These are phyloP conservation scores for Blakeslea trispora DNA, from an alignment of 371 early-diverging fungal genomes.

Conservation along the genomic window DNA sequence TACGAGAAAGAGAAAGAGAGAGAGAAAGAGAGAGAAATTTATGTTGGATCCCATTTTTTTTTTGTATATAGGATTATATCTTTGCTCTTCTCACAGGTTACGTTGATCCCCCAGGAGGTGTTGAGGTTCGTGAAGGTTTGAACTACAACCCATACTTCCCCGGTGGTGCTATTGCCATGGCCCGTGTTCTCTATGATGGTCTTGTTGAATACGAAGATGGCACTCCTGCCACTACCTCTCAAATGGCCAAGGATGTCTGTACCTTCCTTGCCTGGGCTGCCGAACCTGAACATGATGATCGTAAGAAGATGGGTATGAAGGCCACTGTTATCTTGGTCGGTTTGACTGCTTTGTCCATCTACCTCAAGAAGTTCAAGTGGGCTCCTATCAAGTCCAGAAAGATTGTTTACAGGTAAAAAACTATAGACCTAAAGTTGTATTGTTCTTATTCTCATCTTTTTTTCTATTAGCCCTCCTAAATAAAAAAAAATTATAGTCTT, in stretches of 20 bases:
- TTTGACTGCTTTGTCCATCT: conserved; percentile 67
- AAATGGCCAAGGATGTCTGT: conserved; percentile 97
- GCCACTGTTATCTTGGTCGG: conserved; percentile 67
- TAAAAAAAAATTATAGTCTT: not conserved
- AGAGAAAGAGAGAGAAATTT: not conserved
- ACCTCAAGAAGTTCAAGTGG: conserved; percentile 82
- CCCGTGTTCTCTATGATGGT: conserved; percentile 91
- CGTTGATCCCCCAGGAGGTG: conserved; percentile 94
- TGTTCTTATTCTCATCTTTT: not conserved
- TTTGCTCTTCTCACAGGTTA: conserved; percentile 95
- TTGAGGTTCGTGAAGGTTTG: conserved; percentile 92
- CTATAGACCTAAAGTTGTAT: not conserved
- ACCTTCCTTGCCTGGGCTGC: conserved; percentile 94
- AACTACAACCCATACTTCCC: conserved; percentile 99
- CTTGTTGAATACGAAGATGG: conserved; percentile 97
- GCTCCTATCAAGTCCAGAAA: conserved; percentile 79
- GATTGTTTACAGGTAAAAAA: conserved; percentile 70
- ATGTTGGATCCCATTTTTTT: too few species aligned
- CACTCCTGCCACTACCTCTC: conserved; percentile 96
- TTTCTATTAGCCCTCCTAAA: conserved; percentile 21
- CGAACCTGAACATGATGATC: conserved; percentile 96
- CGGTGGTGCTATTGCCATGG: conserved; percentile 98
- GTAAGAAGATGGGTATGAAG: conserved; percentile 96
- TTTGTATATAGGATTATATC: conserved; percentile 80
- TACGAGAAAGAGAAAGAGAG: not conserved